A percentile compares a stretch with the other conserved stretches of the same genome.
These are phyloP conservation scores for Nepenthes gracilis DNA, from an alignment of 148 eudicot genomes.

Conservation along the genomic window DNA sequence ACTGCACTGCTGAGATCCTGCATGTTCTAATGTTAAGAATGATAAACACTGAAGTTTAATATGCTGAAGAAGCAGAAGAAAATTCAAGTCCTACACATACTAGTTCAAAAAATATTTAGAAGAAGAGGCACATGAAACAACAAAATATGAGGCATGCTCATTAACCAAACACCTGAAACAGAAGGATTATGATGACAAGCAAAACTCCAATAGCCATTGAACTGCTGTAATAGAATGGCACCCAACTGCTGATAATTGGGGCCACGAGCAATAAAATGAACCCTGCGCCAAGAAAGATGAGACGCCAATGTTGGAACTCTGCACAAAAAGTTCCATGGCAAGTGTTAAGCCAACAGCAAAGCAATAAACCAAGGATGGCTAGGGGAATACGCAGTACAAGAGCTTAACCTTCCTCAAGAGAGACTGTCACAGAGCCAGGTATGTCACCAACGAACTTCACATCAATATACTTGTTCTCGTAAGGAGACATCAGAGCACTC, in stretches of 20 bases:
- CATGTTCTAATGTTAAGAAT: no score
- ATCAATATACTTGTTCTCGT: constrained; percentile 65
- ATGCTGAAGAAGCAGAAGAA: no score
- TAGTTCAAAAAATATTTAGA: neutral
- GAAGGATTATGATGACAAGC: constrained; percentile 75
- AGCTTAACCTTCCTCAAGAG: constrained; percentile 57
- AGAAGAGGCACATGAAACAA: neutral
- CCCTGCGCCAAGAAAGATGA: constrained; percentile 57
- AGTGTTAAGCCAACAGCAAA: neutral
- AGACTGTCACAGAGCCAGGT: constrained; percentile 61
- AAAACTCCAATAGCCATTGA: constrained; percentile 85
- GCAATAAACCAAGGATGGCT: neutral
- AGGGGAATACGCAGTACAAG: neutral
- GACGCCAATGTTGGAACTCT: constrained; percentile 86
- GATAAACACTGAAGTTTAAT: no score
- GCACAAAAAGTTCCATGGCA: constrained; percentile 14
- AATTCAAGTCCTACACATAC: no score
- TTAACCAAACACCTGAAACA: constrained; percentile 63
- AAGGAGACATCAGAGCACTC: constrained; percentile 71
- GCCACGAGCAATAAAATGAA: constrained; percentile 53
- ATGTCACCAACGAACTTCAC: constrained; percentile 63
- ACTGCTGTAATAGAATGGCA: constrained; percentile 92
- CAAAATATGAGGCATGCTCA: neutral
- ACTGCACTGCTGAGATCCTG: no score
- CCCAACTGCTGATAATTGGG: constrained; percentile 85